phyloP scores from a whole-genome alignment of 305 asterid species.

The Coffea humblotiana region DNA sequence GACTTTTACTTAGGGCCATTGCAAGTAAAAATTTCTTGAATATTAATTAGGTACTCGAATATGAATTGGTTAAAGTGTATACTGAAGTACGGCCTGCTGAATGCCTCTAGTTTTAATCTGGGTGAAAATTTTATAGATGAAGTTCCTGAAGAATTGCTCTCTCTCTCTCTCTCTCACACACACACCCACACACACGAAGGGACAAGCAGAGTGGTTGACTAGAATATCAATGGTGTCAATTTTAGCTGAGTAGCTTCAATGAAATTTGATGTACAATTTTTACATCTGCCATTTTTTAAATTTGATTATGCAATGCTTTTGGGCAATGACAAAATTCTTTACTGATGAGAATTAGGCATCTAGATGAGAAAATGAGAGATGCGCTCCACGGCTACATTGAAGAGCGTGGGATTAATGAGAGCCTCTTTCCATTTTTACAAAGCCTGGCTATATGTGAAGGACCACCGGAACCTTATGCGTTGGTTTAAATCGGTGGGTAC shows the following conservation, averaged over 20 bases:
- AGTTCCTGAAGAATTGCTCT: not conserved
- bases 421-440: constrained; percentile 80
- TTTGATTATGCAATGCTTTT: not conserved
- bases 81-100: not conserved
- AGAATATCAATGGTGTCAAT: not conserved
- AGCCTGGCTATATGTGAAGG: constrained; percentile 98
- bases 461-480: constrained; percentile 69
- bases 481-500: constrained; percentile 70
- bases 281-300: not conserved
- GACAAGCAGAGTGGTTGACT: not conserved
- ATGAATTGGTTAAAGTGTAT: not conserved
- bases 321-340: constrained; percentile 17
- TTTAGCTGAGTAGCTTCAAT: not conserved
- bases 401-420: constrained; percentile 80
- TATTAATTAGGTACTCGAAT: not conserved
- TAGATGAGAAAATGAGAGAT: constrained; percentile 65
- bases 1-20: not conserved
- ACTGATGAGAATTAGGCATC: constrained; percentile 43
- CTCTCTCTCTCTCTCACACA: not conserved
- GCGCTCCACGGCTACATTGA: constrained; percentile 70
- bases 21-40: not conserved
- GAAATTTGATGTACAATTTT: not conserved
- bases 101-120: not conserved
- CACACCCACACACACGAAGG: not conserved
- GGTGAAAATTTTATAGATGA: not conserved